Conservation (phyloP, 352 stramenopile genomes). For the Phytophthora idaei region DNA sequence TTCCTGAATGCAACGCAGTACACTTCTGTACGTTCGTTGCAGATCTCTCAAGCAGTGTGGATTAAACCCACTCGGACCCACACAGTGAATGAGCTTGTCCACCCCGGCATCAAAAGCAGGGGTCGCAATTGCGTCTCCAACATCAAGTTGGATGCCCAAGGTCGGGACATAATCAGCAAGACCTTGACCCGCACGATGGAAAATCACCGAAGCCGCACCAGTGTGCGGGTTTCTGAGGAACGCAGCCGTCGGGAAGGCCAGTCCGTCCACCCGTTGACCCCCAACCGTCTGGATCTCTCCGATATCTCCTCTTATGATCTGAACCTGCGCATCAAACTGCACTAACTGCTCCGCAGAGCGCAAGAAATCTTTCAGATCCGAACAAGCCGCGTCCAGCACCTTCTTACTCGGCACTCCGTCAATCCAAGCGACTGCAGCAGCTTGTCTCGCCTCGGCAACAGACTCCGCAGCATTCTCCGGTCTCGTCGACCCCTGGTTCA, state of each 20-base stretch:
- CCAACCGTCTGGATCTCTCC: constrained; percentile 36
- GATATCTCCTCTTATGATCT: constrained; percentile 52
- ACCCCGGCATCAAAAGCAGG: constrained; percentile 61
- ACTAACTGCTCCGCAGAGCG: constrained; percentile 37
- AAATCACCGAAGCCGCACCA: constrained; percentile 38
- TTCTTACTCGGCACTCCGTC: constrained; percentile 25
- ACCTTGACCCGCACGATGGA: constrained; percentile 30
- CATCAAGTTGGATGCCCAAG: constrained; percentile 20
- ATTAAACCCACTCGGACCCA: constrained; percentile 50
- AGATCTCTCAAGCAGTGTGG: constrained; percentile 28
- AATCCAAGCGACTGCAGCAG: constrained; percentile 11
- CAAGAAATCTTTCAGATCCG: constrained; percentile 37
- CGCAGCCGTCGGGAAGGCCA: constrained; percentile 40
- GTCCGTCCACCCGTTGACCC: constrained; percentile 32
- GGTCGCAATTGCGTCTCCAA: constrained; percentile 46
- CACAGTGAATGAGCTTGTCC: constrained; percentile 62
- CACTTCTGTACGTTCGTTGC: constrained; percentile 41
- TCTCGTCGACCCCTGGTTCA: neutral
- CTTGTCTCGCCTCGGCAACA: constrained; percentile 8
- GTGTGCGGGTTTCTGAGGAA: constrained; percentile 35
- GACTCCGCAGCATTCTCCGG: neutral
- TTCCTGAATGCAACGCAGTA: constrained; percentile 41
- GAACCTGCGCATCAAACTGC: constrained; percentile 43
- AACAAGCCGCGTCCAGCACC: constrained; percentile 35
- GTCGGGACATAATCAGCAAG: constrained; percentile 32